These are phyloP conservation scores for Penicillium occitanis DNA, from an alignment of 2,329 filamentous ascomycete species.

Conservation along the genomic window DNA sequence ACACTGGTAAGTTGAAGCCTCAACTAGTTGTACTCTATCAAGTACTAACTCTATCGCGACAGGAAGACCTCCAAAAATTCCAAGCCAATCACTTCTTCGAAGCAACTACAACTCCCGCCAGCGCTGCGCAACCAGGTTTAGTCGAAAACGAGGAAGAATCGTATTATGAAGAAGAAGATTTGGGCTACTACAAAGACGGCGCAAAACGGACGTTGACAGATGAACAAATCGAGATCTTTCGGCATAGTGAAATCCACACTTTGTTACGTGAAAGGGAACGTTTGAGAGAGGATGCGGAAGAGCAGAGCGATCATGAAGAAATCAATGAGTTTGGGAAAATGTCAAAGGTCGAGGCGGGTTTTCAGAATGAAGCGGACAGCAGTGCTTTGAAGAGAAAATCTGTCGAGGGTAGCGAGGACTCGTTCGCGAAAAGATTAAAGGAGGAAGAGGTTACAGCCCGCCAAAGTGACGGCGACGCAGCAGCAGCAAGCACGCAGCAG, in stretches of 20 bases:
- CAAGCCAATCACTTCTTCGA: conserved; percentile 59
- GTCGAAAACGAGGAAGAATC: conserved; percentile 25
- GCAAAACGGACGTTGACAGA: conserved; percentile 87
- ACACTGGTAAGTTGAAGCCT: conserved; percentile 32
- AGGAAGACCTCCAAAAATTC: conserved; percentile 63
- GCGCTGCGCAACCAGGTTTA: neutral
- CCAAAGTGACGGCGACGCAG: neutral
- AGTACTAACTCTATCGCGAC: neutral
- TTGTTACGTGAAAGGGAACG: conserved; percentile 57
- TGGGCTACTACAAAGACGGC: conserved; percentile 86
- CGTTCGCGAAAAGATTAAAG: neutral
- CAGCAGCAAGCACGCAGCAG: neutral
- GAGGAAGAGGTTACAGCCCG: neutral
- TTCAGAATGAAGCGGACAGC: neutral
- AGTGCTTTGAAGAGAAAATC: neutral
- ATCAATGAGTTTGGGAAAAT: neutral
- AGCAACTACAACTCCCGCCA: conserved; percentile 12
- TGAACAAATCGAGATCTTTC: conserved; percentile 85
- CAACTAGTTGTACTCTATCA: neutral
- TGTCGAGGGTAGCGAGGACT: neutral
- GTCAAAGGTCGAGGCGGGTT: neutral
- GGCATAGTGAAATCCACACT: conserved; percentile 79
- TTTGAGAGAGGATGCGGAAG: conserved; percentile 28
- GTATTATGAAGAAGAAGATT: conserved; percentile 48
- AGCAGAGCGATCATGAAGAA: neutral